Evolutionary conservation across 1,284 basidiomycete genomes (phyloP).

Genomic region (Rhizoctonia solani): DNA sequence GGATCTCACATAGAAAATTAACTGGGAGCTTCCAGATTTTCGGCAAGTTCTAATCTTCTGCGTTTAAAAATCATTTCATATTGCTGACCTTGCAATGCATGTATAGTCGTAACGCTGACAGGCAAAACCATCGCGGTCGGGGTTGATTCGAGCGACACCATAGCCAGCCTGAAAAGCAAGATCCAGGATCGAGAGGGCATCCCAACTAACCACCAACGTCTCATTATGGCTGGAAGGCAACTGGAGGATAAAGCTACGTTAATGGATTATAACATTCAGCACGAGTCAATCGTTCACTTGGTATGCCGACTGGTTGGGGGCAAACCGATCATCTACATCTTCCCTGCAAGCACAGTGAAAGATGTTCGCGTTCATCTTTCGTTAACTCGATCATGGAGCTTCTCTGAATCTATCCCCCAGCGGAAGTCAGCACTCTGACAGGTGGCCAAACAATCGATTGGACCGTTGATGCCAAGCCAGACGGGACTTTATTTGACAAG

Average conservation of each 20-base stretch:
- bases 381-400: slow-evolving; percentile 41
- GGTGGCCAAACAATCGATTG: slow-evolving; percentile 41
- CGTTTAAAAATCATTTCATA: too few relatives aligned
- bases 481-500: slow-evolving; percentile 43
- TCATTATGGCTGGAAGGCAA: too few relatives aligned
- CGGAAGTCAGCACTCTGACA: background rate
- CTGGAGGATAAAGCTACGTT: background rate
- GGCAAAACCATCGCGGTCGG: too few relatives aligned
- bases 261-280: background rate
- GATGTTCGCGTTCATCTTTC: slow-evolving; percentile 39
- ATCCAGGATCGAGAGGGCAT: too few relatives aligned
- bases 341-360: slow-evolving; percentile 6
- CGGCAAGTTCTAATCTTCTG: too few relatives aligned
- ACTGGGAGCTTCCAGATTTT: too few relatives aligned
- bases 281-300: background rate
- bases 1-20: too few relatives aligned
- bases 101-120: too few relatives aligned
- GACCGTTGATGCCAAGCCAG: slow-evolving; percentile 42
- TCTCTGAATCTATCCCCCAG: slow-evolving; percentile 41
- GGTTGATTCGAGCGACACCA: too few relatives aligned
- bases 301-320: background rate
- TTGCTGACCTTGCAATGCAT: too few relatives aligned
- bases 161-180: too few relatives aligned
- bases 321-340: slow-evolving; percentile 40
- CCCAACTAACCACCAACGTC: too few relatives aligned